These are phyloP conservation scores for Sclerotinia subarctica DNA, from an alignment of 2,329 filamentous ascomycete species.

Conservation along the genomic window DNA sequence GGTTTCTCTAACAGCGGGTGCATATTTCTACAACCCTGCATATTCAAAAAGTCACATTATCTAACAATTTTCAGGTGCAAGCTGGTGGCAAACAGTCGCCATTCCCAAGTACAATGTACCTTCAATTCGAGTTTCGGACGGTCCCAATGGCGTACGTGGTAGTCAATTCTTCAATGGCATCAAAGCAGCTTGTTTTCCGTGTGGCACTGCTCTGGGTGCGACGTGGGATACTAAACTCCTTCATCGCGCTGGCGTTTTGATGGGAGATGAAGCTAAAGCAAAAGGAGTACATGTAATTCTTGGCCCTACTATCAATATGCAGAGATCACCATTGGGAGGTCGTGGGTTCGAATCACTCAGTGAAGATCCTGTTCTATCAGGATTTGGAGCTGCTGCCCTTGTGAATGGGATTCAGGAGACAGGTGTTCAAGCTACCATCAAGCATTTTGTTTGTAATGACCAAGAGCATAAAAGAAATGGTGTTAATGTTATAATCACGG, in stretches of 20 bases:
- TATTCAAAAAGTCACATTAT: neutral
- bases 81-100: conserved; percentile 39
- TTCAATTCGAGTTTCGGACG: conserved; percentile 39
- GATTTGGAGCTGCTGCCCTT: conserved; percentile 52
- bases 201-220: conserved; percentile 51
- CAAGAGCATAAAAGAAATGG: conserved; percentile 57
- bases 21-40: neutral
- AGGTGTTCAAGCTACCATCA: conserved; percentile 55
- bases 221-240: conserved; percentile 65
- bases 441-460: conserved; percentile 62
- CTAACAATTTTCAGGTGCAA: conserved; percentile 31
- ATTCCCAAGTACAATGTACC: conserved; percentile 37
- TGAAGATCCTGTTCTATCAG: conserved; percentile 57
- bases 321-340: conserved; percentile 57
- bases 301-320: conserved; percentile 62
- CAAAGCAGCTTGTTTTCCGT: conserved; percentile 47
- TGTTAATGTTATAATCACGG: conserved; percentile 53
- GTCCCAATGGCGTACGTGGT: conserved; percentile 40
- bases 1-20: conserved; percentile 51
- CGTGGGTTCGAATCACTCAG: conserved; percentile 58
- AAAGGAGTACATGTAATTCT: conserved; percentile 62
- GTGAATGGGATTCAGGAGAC: conserved; percentile 55
- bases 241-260: conserved; percentile 59
- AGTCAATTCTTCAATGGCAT: conserved; percentile 40
- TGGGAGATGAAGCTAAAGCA: conserved; percentile 62